These are phyloP conservation scores for Aspergillus bridgeri DNA, from an alignment of 495 filamentous ascomycete species.

Conservation along the genomic window DNA sequence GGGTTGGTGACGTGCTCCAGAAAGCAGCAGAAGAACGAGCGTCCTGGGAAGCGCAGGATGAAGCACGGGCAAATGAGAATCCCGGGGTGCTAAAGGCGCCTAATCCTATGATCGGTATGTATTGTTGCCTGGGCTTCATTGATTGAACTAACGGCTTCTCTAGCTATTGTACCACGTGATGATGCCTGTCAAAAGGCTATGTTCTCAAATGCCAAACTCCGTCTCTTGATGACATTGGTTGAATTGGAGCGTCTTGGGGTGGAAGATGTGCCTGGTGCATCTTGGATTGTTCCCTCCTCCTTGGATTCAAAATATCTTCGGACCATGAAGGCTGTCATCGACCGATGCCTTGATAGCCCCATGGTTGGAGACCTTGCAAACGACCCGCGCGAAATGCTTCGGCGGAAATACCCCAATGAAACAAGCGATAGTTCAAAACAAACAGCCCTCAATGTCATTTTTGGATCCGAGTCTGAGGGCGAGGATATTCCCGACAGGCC, in stretches of 20 bases:
- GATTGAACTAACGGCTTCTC: constrained; percentile 22
- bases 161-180: constrained; percentile 62
- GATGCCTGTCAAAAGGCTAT: constrained; percentile 68
- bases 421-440: constrained; percentile 39
- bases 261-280: constrained; percentile 67
- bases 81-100: constrained; percentile 35
- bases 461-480: constrained; percentile 62
- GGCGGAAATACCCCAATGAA: constrained; percentile 57
- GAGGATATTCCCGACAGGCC: constrained; percentile 59
- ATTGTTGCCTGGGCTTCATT: not conserved
- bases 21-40: constrained; percentile 70
- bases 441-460: constrained; percentile 37
- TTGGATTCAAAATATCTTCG: constrained; percentile 60
- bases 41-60: constrained; percentile 71
- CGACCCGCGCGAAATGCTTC: constrained; percentile 71
- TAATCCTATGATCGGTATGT: constrained; percentile 43
- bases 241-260: constrained; percentile 66
- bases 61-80: constrained; percentile 49
- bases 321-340: constrained; percentile 59
- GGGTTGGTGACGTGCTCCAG: constrained; percentile 69
- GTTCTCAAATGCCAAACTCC: constrained; percentile 86
- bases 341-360: constrained; percentile 68
- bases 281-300: constrained; percentile 73
- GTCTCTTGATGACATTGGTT: constrained; percentile 75
- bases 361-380: constrained; percentile 58